Base-by-base conservation (phyloP, 2,329 filamentous ascomycete species). In the Exophiala lecanii-corni region DNA sequence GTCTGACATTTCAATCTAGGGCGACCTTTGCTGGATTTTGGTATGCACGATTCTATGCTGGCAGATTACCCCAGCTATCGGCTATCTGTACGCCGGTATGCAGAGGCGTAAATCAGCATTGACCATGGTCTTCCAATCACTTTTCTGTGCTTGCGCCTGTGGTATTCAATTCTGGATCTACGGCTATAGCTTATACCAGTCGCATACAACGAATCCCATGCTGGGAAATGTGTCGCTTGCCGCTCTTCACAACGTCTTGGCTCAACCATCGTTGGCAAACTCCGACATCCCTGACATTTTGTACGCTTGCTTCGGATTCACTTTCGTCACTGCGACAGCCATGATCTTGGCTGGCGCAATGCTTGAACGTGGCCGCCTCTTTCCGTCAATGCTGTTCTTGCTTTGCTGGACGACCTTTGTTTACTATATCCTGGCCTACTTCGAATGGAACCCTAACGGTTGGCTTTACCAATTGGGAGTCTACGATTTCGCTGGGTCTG, bases 391-490 rank as follows among this genome's bases (percentile, higher is more conserved):
- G 57, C 65, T 84, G n/a, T 86, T 85, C 66, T 79, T 81, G 56
- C 83, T 86, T 63, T 71, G 82, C 61, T 86, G 82, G 81, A 70
- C 78, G 13, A 85, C 81, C 26, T 72, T 85, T 50, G 79, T 86
- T 45, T 86, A 86, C 66, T 81, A 83, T 55, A 35, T 47, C 17
- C 76, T 87, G 47, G 84, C 84, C 36, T 84, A 84, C 65, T 86
- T 82, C 75, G 86, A 84, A 33, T 88, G 83, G 84, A 87, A 86
- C 64, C 66, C 71, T 36, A 81, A 78, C 49, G 84, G 83, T 34
- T 88, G 83, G 82, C 72, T 84, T 20, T 81, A 73, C 63, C 73
- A 76, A 16, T 73, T 87, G 28, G 81, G 81, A 32, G 76, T 80
- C 13, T 76, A 85, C 54, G 84, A 88, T 62, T 88, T 86, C 56